Percentiles rank a stretch among this genome's conserved stretches.
phyloP scores from a whole-genome alignment of 1,284 basidiomycete species.

The Trichosporon sp. region DNA sequence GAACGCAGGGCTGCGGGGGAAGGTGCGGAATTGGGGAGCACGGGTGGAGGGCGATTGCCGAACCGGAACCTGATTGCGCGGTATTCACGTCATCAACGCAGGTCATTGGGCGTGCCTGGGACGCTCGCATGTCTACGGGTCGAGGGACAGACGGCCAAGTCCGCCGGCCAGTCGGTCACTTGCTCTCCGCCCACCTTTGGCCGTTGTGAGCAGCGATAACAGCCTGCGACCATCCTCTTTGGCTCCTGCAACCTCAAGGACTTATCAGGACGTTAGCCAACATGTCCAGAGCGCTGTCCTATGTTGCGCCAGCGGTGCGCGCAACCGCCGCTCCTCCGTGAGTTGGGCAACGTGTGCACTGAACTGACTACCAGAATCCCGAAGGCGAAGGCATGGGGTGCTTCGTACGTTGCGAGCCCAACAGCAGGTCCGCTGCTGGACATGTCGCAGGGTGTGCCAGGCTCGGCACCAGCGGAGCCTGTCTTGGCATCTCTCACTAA shows the following conservation, averaged over 20 bases:
- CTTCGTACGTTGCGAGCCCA: constrained; percentile 70
- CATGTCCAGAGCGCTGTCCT: constrained; percentile 26
- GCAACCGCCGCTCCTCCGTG: constrained; percentile 41
- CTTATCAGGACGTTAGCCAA: neutral
- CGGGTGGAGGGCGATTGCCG: neutral
- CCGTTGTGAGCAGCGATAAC: neutral
- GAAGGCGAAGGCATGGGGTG: constrained; percentile 68
- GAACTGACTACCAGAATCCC: constrained; percentile 64
- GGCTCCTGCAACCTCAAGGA: neutral
- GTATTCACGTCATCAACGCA: neutral
- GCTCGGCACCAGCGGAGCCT: constrained; percentile 63
- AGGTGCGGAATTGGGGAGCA: constrained; percentile 12
- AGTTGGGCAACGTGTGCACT: neutral
- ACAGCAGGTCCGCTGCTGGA: constrained; percentile 68
- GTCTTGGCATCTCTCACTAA: constrained; percentile 63
- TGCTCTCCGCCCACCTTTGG: constrained; percentile 5
- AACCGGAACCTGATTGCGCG: constrained; percentile 14
- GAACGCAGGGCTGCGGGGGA: neutral
- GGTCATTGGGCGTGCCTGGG: constrained; percentile 9
- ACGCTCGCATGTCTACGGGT: neutral
- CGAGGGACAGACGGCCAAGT: neutral
- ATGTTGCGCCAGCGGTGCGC: constrained; percentile 42
- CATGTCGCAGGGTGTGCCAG: constrained; percentile 73
- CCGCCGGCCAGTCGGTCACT: constrained; percentile 17
- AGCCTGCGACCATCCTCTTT: neutral